Base-by-base conservation (phyloP, 169 alveolate genomes). In the Plasmodium gonderi region DNA sequence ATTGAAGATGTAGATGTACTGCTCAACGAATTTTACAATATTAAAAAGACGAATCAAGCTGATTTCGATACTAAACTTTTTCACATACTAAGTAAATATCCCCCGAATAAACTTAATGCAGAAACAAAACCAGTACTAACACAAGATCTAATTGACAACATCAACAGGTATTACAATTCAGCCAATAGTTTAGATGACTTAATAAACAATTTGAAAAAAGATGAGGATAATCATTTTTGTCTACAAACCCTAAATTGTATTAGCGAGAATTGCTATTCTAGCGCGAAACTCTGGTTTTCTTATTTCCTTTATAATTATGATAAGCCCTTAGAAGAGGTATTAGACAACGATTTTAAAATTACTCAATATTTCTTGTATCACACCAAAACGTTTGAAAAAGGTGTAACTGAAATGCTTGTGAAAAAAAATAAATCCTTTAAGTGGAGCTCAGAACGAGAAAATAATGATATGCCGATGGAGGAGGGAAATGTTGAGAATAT, bases 391-490 rank as follows among this genome's bases (percentile, higher is more conserved):
- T 83, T 83, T 72, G 92, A 83, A 76, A 83, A 47, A 33, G 92
- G 92, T 7, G 92, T 83, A 83, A 83, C 92, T 8, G 92, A 83
- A 60, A 5, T 83, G 29, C 75, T 83, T n/a, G 82, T 69, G 64
- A 83, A 83, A 54, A 83, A 83, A 72, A 83, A 83, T 72, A 83
- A 83, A 83, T 69, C 38, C 12, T 83, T 83, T 60, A 79, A 83
- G 45, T 83, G 92, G 92, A 72, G 44, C 23, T 69, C 49, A 11
- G 83, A 17, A 14, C 60, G 54, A 5, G 92, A 83, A 17, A 49
- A 9, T 47, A 60, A 42, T 12, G 23, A 23, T 26, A 14, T 51
- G 49, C 67, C 54, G 2, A 38, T 31, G 40, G 89, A 65, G 20
- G 89, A 65, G 20, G 83, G 44, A 83, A 74, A 60, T 64, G 77